phyloP scores from a whole-genome alignment of 306 rosid species.

The Sechiopsis laciniata region DNA sequence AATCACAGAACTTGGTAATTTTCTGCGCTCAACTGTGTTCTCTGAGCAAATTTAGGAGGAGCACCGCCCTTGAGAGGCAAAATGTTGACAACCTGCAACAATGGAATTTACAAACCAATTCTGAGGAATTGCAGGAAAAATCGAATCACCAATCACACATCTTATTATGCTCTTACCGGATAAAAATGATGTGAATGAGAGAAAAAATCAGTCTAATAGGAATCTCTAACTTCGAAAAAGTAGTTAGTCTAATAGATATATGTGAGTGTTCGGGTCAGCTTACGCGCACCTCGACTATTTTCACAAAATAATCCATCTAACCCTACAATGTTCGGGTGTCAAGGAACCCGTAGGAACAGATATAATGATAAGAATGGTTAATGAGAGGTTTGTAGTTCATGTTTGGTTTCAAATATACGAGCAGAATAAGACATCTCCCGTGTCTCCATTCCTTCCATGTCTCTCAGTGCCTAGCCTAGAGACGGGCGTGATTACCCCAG shows the following conservation, averaged over 20 bases:
- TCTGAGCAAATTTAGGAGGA: conserved; percentile 73
- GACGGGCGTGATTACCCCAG: too few species aligned
- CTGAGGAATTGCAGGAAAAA: not conserved
- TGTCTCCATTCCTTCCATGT: too few species aligned
- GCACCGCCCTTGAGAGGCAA: conserved; percentile 66
- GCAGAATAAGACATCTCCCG: not conserved
- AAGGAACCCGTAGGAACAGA: too few species aligned
- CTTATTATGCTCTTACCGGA: not conserved
- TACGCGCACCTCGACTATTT: too few species aligned
- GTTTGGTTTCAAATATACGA: too few species aligned
- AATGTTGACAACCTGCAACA: conserved; percentile 50
- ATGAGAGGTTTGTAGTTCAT: not conserved
- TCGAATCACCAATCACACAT: not conserved
- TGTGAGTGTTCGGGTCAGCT: too few species aligned
- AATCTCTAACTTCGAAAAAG: not conserved
- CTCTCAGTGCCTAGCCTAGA: too few species aligned
- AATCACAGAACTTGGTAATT: conserved; percentile 71
- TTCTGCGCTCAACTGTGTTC: conserved; percentile 82
- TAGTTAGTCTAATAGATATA: not conserved
- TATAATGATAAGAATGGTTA: not conserved
- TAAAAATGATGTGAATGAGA: not conserved
- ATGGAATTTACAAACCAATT: not conserved
- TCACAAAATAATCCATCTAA: too few species aligned
- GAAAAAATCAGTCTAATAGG: not conserved
- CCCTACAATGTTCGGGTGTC: too few species aligned